Percentiles rank a stretch among this genome's conserved stretches.
phyloP scores from a whole-genome alignment of 2,329 filamentous ascomycete species.

The Davidsoniella neocaledoniae region DNA sequence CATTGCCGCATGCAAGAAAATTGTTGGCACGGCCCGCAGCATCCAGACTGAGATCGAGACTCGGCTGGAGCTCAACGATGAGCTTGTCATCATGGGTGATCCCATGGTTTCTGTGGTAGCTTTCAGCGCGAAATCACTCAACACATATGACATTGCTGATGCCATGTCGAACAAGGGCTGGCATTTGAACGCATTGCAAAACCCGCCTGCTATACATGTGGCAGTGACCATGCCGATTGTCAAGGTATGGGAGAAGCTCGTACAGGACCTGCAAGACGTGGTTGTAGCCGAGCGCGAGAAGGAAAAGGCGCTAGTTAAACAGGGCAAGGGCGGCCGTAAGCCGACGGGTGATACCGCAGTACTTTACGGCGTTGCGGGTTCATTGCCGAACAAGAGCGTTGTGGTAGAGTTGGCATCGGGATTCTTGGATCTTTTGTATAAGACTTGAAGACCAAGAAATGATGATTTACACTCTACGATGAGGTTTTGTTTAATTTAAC shows the following conservation, averaged over 20 bases:
- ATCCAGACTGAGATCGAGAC: slow-evolving; percentile 59
- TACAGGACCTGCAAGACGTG: slow-evolving; percentile 52
- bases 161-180: slow-evolving; percentile 70
- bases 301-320: slow-evolving; percentile 53
- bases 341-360: slow-evolving; percentile 67
- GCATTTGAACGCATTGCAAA: slow-evolving; percentile 91
- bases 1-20: slow-evolving; percentile 68
- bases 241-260: slow-evolving; percentile 62
- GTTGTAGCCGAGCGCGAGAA: slow-evolving; percentile 63
- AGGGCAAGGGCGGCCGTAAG: slow-evolving; percentile 49
- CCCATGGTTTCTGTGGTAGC: slow-evolving; percentile 84
- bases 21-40: slow-evolving; percentile 73
- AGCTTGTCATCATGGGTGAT: slow-evolving; percentile 66
- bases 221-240: slow-evolving; percentile 81
- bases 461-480: neutral
- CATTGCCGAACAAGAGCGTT: slow-evolving; percentile 86
- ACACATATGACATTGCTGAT: slow-evolving; percentile 91
- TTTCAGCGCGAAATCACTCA: slow-evolving; percentile 66
- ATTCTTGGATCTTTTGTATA: slow-evolving; percentile 86
- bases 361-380: slow-evolving; percentile 87
- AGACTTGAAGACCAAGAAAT: slow-evolving; percentile 39
- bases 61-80: slow-evolving; percentile 48
- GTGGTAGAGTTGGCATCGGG: slow-evolving; percentile 79
- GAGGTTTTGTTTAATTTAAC: too few relatives aligned
- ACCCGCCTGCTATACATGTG: slow-evolving; percentile 80